Percentiles rank a stretch among this genome's conserved stretches.
phyloP scores from a whole-genome alignment of 2,329 filamentous ascomycete genomes.

The Lasiodiplodia hormozganensis region DNA sequence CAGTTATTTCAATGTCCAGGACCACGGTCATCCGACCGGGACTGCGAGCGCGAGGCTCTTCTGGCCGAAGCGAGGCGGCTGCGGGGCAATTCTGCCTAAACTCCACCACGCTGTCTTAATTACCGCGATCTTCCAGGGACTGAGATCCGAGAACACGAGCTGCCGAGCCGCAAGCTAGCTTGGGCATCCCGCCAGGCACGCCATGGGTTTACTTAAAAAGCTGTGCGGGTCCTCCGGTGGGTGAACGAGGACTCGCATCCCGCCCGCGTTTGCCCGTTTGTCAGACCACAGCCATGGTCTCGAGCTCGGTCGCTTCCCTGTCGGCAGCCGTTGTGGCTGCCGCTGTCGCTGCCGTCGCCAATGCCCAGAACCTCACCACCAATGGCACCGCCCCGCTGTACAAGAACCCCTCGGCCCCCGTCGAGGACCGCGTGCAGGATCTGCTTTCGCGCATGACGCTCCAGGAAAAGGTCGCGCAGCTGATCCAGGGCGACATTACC shows the following conservation, averaged over 20 bases:
- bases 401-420: conserved; percentile 67
- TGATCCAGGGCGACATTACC: conserved; percentile 68
- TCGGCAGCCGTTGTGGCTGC: conserved; percentile 6
- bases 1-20: not conserved
- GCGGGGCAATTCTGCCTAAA: conserved; percentile 28
- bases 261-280: not conserved
- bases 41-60: not conserved
- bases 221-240: not conserved
- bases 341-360: conserved; percentile 4
- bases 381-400: conserved; percentile 55
- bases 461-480: conserved; percentile 74
- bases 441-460: conserved; percentile 76
- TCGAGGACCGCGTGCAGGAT: conserved; percentile 71
- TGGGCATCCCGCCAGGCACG: not conserved
- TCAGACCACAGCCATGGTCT: not conserved
- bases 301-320: conserved; percentile 2
- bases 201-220: conserved; percentile 4
- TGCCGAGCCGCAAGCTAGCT: conserved; percentile 19
- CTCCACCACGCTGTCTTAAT: not conserved
- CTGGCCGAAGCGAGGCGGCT: conserved; percentile 15
- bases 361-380: conserved; percentile 7
- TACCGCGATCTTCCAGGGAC: conserved; percentile 11
- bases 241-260: not conserved
- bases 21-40: not conserved
- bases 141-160: conserved; percentile 21